phyloP scores from a whole-genome alignment of 1,284 basidiomycete species.

The Austroboletus novae-zelandiae region DNA sequence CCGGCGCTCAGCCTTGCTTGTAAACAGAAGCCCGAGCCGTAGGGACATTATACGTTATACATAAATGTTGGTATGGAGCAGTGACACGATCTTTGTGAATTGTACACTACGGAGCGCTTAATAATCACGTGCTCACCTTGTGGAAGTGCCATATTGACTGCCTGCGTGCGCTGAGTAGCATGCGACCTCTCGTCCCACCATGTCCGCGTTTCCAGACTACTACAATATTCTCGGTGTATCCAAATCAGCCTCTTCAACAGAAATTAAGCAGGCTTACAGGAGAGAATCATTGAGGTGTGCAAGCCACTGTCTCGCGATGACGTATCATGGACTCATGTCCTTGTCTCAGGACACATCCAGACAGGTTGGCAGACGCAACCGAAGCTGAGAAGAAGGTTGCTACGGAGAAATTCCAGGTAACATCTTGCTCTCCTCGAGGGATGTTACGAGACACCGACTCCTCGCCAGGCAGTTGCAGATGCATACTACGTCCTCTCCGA shows the following conservation, averaged over 20 bases:
- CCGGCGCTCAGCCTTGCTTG: no score
- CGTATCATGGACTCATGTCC: conserved; percentile 6
- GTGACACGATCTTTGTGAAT: no score
- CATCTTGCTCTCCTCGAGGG: conserved; percentile 3
- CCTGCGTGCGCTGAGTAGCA: conserved; percentile 6
- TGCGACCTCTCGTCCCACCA: conserved; percentile 25
- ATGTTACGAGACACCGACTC: neutral
- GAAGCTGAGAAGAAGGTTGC: conserved; percentile 68
- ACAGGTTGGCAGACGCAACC: conserved; percentile 77
- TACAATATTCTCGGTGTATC: conserved; percentile 63
- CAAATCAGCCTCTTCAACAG: conserved; percentile 63
- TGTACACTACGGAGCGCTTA: no score
- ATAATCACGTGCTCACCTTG: conserved; percentile 21
- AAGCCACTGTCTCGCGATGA: conserved; percentile 4
- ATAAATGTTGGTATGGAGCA: no score
- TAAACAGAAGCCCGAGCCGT: no score
- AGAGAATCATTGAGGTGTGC: conserved; percentile 67
- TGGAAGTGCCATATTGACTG: neutral
- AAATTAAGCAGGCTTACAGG: conserved; percentile 82
- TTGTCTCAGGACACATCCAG: conserved; percentile 77
- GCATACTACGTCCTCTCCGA: conserved; percentile 96
- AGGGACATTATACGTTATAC: no score
- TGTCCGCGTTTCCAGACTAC: conserved; percentile 75
- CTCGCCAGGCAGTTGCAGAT: conserved; percentile 78
- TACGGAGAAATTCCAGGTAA: conserved; percentile 80